These are phyloP conservation scores for Sequoiadendron giganteum DNA, from an alignment of 75 land plant genomes.

Conservation along the genomic window DNA sequence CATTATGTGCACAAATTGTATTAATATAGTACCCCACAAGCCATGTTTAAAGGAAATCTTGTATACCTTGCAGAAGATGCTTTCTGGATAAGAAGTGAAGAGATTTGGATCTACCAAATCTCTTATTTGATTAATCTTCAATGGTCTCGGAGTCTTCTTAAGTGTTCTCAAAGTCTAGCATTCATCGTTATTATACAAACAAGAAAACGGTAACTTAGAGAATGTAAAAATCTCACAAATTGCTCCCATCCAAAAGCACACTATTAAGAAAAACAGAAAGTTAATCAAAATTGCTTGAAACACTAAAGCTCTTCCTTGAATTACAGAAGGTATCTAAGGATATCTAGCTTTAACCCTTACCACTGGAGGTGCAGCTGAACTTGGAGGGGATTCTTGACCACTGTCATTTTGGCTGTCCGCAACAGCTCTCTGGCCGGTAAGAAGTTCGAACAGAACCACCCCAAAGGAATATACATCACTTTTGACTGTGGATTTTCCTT, in stretches of 20 bases:
- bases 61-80: background rate
- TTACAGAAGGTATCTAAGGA: background rate
- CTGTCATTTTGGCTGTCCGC: background rate
- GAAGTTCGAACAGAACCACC: background rate
- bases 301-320: background rate
- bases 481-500: background rate
- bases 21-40: background rate
- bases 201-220: background rate
- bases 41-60: background rate
- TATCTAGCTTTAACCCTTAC: background rate
- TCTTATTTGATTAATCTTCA: background rate
- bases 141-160: background rate
- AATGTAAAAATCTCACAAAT: background rate
- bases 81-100: background rate
- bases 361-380: background rate
- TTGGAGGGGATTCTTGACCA: background rate
- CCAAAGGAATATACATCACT: slow-evolving; percentile 5
- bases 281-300: background rate
- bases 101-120: slow-evolving; percentile 1
- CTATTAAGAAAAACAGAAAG: background rate
- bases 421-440: background rate
- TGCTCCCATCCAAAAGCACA: background rate
- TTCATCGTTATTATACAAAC: background rate
- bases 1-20: background rate
- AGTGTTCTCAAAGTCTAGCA: background rate